These are phyloP conservation scores for Ophiostoma sp. DNA, from an alignment of 2,329 filamentous ascomycete genomes.

Conservation along the genomic window DNA sequence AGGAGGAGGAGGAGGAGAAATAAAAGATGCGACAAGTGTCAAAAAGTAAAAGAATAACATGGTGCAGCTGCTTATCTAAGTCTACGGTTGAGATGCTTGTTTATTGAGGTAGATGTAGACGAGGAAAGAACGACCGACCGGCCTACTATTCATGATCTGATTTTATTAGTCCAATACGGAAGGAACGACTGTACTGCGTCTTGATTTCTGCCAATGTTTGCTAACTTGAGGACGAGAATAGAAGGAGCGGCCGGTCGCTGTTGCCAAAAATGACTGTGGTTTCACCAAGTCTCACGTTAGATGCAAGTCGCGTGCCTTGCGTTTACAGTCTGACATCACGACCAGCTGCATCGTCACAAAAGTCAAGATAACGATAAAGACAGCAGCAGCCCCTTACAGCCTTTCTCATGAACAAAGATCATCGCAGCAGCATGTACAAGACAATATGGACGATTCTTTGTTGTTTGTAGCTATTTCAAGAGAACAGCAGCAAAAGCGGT, in stretches of 20 bases:
- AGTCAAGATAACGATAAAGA: not conserved
- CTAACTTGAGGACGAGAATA: too few species aligned
- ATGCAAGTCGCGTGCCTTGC: not conserved
- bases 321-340: not conserved
- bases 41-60: not conserved
- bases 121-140: conserved; percentile 11
- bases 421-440: not conserved
- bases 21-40: not conserved
- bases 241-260: not conserved
- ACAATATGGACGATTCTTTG: not conserved
- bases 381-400: not conserved
- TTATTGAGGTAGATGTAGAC: not conserved
- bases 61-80: not conserved
- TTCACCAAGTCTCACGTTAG: not conserved
- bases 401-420: not conserved
- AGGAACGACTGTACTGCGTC: not conserved
- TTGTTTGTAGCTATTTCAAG: not conserved
- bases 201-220: not conserved
- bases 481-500: not conserved
- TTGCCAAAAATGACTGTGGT: not conserved
- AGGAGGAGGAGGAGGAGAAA: not conserved
- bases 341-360: not conserved
- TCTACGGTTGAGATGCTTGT: not conserved
- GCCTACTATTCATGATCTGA: not conserved
- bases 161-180: not conserved